Base-by-base conservation (phyloP, 371 early-diverging fungal species). In the Nematocida parisii region DNA sequence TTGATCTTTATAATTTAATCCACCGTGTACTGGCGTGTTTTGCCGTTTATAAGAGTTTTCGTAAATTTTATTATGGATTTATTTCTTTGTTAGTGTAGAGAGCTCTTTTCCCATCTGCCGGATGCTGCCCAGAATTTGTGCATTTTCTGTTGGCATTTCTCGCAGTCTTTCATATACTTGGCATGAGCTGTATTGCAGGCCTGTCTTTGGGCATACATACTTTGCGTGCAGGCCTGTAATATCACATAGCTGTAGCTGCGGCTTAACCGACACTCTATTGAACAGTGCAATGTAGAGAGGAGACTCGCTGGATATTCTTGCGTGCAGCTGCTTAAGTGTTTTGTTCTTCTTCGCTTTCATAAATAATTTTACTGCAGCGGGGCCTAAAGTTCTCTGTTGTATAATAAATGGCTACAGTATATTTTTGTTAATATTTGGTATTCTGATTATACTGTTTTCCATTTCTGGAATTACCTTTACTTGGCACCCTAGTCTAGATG, bases 401-500 rank as follows among this genome's bases (percentile, higher is more conserved):
- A 13, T 50, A 13, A 50, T 50, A 50, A 9, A 18, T 18, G 18
- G 52, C 52, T 50, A 50, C 13, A 50, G 9, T 88, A 98, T 89
- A 88, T 97, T 98, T 80, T 95, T 90, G 22, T 96, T 95, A 39
- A 94, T 95, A 73, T 91, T 91, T 15, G 97, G 98, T 44, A 98
- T 91, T 73, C 90, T 90, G 61, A 95, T 92, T 4, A 90, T 92
- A 71, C 92, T 89, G 18, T 93, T 93, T 81, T 94, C 92, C 84
- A 97, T 84, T 9, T 92, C 92, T 50, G 91, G 87, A 62, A 86
- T 88, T 90, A 95, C 90, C 60, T 89, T 85, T 39, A 97, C 90
- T 86, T 98, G 98, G 87, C 98, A 98, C 6, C 97, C 97, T 66
- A 98, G 88, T 54, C 98, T 90, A 52, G 96, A 95, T 89, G 95